These are phyloP conservation scores for Cercophora sp. DNA, from an alignment of 495 filamentous ascomycete species.

Conservation along the genomic window DNA sequence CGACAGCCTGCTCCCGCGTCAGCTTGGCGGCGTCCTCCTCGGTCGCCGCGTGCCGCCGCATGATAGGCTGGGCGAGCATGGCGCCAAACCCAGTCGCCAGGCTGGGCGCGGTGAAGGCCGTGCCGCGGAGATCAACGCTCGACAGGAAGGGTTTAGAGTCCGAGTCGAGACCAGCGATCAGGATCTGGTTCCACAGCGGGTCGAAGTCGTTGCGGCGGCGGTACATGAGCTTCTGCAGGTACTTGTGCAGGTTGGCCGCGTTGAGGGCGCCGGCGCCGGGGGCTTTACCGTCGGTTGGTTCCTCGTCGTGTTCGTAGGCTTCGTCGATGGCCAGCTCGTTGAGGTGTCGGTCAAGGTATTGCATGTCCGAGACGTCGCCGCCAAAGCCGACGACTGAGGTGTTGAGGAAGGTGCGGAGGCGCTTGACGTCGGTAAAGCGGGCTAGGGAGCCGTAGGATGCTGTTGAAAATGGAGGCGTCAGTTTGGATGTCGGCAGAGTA, in stretches of 20 bases:
- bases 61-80: conserved; percentile 85
- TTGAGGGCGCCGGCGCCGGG: conserved; percentile 55
- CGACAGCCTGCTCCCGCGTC: conserved; percentile 72
- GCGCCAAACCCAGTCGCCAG: conserved; percentile 92
- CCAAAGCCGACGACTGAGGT: conserved; percentile 79
- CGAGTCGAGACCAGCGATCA: conserved; percentile 83
- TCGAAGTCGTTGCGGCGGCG: conserved; percentile 90
- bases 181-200: conserved; percentile 92
- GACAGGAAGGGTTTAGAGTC: conserved; percentile 81
- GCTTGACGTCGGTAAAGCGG: conserved; percentile 92
- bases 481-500: not conserved
- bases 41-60: conserved; percentile 76
- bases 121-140: conserved; percentile 86
- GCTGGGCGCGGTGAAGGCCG: conserved; percentile 79
- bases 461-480: too few species aligned
- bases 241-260: conserved; percentile 93
- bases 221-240: conserved; percentile 92
- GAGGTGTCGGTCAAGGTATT: conserved; percentile 89
- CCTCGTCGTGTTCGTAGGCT: conserved; percentile 60
- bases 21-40: conserved; percentile 68
- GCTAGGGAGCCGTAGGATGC: conserved; percentile 97
- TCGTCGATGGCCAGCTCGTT: conserved; percentile 81
- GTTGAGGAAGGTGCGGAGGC: conserved; percentile 76
- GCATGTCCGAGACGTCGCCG: conserved; percentile 97
- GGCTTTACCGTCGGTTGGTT: conserved; percentile 36